A percentile compares a stretch with the other conserved stretches of the same genome.
These are phyloP conservation scores for Coemansia umbellata DNA, from an alignment of 192 early-diverging fungal species.

Conservation along the genomic window DNA sequence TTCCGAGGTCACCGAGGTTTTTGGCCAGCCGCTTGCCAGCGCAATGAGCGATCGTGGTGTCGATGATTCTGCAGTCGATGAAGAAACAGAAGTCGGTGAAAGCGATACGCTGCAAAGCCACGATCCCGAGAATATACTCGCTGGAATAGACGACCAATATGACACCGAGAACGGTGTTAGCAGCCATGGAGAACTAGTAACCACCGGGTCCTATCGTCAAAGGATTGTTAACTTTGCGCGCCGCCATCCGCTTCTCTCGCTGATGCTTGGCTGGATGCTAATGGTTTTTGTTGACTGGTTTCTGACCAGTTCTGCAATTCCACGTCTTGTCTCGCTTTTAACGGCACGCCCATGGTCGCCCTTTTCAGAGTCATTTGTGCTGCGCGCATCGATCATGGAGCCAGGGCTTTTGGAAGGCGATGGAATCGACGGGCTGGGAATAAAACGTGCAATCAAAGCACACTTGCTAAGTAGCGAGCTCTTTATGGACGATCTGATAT, in stretches of 20 bases:
- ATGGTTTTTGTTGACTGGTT: constrained; percentile 31
- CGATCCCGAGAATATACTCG: no score
- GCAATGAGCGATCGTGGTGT: no score
- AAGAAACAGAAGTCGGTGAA: no score
- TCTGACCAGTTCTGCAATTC: constrained; percentile 20
- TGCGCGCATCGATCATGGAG: constrained; percentile 3
- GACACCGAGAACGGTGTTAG: no score
- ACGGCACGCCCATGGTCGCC: constrained; percentile 28
- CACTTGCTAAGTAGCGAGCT: constrained; percentile 12
- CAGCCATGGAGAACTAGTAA: no score
- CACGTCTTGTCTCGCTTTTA: constrained; percentile 14
- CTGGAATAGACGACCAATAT: no score
- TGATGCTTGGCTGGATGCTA: constrained; percentile 19
- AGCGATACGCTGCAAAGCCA: no score
- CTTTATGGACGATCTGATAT: constrained; percentile 26
- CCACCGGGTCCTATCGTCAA: no score
- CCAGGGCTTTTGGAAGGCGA: constrained; percentile 2
- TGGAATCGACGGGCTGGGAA: neutral
- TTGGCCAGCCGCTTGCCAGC: constrained; percentile 9
- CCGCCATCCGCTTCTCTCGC: constrained; percentile 14
- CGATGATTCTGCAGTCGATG: no score
- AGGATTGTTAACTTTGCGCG: constrained; percentile 31
- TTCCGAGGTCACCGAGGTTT: constrained; percentile 39
- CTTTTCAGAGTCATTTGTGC: constrained; percentile 10
- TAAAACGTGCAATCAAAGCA: neutral